phyloP scores from a whole-genome alignment of 2,329 filamentous ascomycete species.

The Colletotrichum scovillei region DNA sequence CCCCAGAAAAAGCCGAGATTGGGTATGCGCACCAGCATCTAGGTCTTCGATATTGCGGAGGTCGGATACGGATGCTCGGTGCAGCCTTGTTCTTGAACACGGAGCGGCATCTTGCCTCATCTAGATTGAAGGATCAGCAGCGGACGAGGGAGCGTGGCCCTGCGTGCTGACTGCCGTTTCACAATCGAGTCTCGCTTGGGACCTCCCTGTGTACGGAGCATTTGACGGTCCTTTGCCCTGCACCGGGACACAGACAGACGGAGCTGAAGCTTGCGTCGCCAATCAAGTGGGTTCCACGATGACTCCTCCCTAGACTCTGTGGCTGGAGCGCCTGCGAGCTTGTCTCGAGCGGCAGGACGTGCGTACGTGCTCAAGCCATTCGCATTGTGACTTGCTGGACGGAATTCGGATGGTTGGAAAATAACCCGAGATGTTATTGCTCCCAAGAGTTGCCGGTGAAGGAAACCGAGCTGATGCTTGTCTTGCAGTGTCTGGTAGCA shows the following conservation, averaged over 20 bases:
- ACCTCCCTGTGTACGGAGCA: neutral
- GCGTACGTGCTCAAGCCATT: neutral
- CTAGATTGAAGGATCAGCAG: constrained; percentile 35
- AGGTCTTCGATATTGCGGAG: neutral
- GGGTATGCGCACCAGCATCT: neutral
- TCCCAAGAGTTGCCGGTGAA: neutral
- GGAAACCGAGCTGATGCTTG: neutral
- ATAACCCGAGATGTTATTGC: neutral
- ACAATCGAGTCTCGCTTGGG: constrained; percentile 2
- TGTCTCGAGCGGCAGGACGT: constrained; percentile 22
- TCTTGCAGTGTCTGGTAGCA: neutral
- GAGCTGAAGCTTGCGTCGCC: constrained; percentile 12
- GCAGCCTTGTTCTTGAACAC: constrained; percentile 20
- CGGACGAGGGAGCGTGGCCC: constrained; percentile 9
- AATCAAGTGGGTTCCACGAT: constrained; percentile 21
- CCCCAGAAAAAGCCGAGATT: neutral
- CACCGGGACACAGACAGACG: constrained; percentile 5
- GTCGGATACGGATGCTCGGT: neutral
- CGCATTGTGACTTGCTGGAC: neutral
- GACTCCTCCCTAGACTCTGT: neutral
- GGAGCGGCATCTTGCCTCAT: constrained; percentile 31
- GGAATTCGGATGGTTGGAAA: constrained; percentile 19
- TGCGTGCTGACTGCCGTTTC: constrained; percentile 19
- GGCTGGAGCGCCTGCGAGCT: neutral
- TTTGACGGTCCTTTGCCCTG: neutral